phyloP scores from a whole-genome alignment of 352 stramenopile genomes.

The Globisporangium sylvaticum region DNA sequence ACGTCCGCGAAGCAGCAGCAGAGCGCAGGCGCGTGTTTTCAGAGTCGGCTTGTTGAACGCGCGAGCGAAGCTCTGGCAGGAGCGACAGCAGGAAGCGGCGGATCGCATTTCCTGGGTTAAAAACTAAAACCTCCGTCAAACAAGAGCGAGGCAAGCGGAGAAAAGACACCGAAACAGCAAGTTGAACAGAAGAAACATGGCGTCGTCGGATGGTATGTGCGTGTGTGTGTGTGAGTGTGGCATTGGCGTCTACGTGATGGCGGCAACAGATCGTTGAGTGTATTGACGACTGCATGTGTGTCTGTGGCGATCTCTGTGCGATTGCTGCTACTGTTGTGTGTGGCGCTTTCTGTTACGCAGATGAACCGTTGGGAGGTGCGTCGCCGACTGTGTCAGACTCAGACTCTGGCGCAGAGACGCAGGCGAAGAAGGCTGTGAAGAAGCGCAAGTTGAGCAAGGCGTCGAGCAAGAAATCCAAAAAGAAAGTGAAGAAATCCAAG shows the following conservation, averaged over 20 bases:
- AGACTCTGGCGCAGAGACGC: conserved; percentile 61
- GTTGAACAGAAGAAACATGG: conserved; percentile 14
- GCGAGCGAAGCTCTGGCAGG: no score
- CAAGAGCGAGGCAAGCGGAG: background rate
- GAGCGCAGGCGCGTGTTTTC: background rate
- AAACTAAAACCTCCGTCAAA: background rate
- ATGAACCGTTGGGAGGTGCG: conserved; percentile 60
- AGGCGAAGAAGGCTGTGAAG: conserved; percentile 36
- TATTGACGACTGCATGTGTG: no score
- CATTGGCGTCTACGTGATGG: no score
- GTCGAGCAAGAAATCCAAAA: conserved; percentile 34
- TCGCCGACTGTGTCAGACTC: conserved; percentile 86
- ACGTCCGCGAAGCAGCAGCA: background rate
- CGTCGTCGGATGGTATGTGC: conserved; percentile 17
- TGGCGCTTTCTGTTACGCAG: conserved; percentile 18
- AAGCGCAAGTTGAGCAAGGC: conserved; percentile 68
- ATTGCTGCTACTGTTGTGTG: background rate
- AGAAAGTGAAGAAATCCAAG: conserved; percentile 66
- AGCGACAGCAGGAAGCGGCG: background rate
- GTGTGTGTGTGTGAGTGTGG: no score
- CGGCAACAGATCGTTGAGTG: no score
- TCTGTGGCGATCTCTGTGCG: background rate
- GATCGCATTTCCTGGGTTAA: background rate
- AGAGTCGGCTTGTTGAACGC: no score
- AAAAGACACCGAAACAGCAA: conserved; percentile 4